phyloP scores from a whole-genome alignment of 805 yeast genomes.

The Candida parachauliodes region DNA sequence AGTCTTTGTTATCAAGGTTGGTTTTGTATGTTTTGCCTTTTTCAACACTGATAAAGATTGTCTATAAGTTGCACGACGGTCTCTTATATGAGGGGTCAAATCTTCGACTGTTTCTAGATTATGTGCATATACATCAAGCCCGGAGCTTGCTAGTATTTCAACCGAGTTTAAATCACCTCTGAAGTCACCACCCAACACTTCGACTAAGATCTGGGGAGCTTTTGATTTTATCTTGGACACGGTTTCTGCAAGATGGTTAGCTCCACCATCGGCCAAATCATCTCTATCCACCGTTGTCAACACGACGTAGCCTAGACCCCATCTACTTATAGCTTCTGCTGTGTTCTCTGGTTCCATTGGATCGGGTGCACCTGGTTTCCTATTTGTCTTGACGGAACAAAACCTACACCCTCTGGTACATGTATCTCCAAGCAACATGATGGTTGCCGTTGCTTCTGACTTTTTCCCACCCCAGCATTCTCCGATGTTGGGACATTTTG shows the following conservation, averaged over 20 bases:
- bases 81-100: constrained; percentile 91
- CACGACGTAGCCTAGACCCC: constrained; percentile 98
- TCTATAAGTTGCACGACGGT: constrained; percentile 91
- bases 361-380: constrained; percentile 85
- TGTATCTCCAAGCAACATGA: constrained; percentile 97
- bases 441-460: constrained; percentile 93
- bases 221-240: constrained; percentile 79
- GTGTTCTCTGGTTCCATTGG: constrained; percentile 97
- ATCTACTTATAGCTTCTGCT: constrained; percentile 92
- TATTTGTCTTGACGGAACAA: constrained; percentile 92
- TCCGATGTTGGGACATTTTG: constrained; percentile 98
- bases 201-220: constrained; percentile 89
- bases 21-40: constrained; percentile 75
- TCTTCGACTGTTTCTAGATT: constrained; percentile 95
- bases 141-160: constrained; percentile 73
- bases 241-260: constrained; percentile 85
- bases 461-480: constrained; percentile 99
- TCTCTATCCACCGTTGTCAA: constrained; percentile 97
- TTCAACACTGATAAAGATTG: constrained; percentile 77
- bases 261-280: constrained; percentile 90
- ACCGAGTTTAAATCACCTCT: constrained; percentile 85
- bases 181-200: constrained; percentile 92
- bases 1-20: constrained; percentile 82
- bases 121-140: constrained; percentile 95
- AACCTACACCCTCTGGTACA: constrained; percentile 99